Conservation (phyloP, 805 yeast species). For the Brettanomyces naardenensis region DNA sequence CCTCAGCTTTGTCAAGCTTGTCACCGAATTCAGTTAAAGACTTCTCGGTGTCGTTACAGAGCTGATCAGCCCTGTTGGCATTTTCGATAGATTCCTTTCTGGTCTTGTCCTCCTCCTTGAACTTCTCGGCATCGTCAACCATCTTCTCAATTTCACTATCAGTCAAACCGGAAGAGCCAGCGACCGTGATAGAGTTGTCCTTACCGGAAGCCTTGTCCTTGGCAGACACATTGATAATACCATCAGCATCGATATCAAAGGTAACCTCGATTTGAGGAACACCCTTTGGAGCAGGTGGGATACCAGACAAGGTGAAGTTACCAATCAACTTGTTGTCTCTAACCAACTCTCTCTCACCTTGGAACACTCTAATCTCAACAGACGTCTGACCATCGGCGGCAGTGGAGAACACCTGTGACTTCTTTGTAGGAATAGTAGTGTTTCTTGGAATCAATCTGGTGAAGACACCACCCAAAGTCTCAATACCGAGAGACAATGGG, state of each 20-base stretch:
- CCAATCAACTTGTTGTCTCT: conserved; percentile 97
- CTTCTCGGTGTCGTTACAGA: conserved; percentile 81
- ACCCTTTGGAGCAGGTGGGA: conserved; percentile 94
- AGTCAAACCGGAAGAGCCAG: conserved; percentile 62
- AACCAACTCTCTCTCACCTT: conserved; percentile 97
- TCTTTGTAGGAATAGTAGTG: conserved; percentile 95
- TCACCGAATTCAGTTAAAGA: conserved; percentile 74
- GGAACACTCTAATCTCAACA: conserved; percentile 96
- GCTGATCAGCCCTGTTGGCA: conserved; percentile 71
- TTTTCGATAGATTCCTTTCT: conserved; percentile 58
- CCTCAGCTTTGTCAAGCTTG: conserved; percentile 42
- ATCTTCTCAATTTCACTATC: conserved; percentile 60
- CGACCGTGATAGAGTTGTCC: conserved; percentile 67
- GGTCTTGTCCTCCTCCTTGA: conserved; percentile 51
- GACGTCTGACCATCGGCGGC: conserved; percentile 96
- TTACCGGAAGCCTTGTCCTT: conserved; percentile 71
- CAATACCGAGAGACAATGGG: conserved; percentile 89
- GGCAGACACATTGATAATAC: conserved; percentile 76
- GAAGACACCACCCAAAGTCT: conserved; percentile 97
- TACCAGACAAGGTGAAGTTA: conserved; percentile 91
- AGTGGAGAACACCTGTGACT: conserved; percentile 92
- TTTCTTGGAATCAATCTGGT: conserved; percentile 86
- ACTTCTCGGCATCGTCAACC: conserved; percentile 58
- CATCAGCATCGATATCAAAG: conserved; percentile 95
- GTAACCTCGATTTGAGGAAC: conserved; percentile 92